Conservation (phyloP, 768 basidiomycete species). For the Rhodotorula diobovata region DNA sequence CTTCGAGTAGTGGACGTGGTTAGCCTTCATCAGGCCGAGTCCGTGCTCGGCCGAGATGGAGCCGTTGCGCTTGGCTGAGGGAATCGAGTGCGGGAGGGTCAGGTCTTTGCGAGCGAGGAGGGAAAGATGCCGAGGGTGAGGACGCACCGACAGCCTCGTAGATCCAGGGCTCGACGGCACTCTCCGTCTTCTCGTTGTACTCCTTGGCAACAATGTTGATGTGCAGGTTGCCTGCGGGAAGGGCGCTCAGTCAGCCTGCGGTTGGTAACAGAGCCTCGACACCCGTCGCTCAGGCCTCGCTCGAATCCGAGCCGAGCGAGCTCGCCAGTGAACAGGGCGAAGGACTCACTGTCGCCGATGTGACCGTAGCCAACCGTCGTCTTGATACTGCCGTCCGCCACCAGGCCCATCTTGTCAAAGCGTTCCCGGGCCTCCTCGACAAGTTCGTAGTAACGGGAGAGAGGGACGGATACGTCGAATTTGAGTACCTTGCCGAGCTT, state of each 20-base stretch:
- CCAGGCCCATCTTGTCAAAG: constrained; percentile 52
- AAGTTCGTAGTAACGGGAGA: constrained; percentile 76
- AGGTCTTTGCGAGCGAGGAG: not conserved
- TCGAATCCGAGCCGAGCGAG: not conserved
- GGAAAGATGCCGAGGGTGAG: not conserved
- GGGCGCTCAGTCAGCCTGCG: too few relatives aligned
- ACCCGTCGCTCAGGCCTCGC: too few relatives aligned
- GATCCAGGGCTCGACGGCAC: constrained; percentile 86
- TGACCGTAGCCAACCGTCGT: constrained; percentile 91
- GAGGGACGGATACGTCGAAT: constrained; percentile 76
- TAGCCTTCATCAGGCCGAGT: constrained; percentile 83
- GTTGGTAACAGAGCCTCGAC: too few relatives aligned
- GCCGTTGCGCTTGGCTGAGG: constrained; percentile 58
- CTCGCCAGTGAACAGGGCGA: not conserved
- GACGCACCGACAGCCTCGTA: constrained; percentile 70
- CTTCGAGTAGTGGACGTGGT: constrained; percentile 81
- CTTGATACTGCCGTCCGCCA: constrained; percentile 56
- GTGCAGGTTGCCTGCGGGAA: constrained; percentile 71
- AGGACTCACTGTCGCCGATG: constrained; percentile 78
- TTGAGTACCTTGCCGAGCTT: constrained; percentile 96
- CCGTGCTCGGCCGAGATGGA: constrained; percentile 98
- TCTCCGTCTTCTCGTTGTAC: constrained; percentile 77
- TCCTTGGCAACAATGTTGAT: constrained; percentile 79
- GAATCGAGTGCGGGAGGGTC: not conserved
- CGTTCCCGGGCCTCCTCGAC: constrained; percentile 74